Evolutionary conservation across 331 rosid genomes (phyloP).

Genomic region (Prunus yedoensis): DNA sequence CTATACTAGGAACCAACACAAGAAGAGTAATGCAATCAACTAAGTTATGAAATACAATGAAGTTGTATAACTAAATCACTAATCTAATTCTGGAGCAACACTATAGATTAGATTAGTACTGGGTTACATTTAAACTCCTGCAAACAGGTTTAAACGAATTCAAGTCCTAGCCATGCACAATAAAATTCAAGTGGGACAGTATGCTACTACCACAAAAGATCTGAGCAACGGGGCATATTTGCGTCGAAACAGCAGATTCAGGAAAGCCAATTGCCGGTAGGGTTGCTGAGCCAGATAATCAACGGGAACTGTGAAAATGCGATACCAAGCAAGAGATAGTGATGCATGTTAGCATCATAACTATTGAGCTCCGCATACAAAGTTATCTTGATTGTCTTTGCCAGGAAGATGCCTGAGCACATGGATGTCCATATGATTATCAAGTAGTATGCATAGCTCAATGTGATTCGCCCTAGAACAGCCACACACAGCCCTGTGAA

Average conservation of each 20-base stretch:
- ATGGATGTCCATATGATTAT: constrained; percentile 19
- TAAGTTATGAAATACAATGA: background rate
- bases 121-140: background rate
- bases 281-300: constrained; percentile 25
- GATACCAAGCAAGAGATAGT: constrained; percentile 27
- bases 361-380: constrained; percentile 51
- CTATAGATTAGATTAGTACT: background rate
- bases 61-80: background rate
- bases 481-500: constrained; percentile 22
- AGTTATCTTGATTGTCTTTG: constrained; percentile 24
- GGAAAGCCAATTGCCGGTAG: constrained; percentile 6
- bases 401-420: constrained; percentile 31
- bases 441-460: constrained; percentile 18
- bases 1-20: background rate
- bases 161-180: background rate
- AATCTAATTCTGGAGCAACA: background rate
- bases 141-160: background rate
- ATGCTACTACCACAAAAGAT: background rate
- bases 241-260: background rate
- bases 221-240: background rate
- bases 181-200: background rate
- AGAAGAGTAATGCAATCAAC: background rate
- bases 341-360: constrained; percentile 19
- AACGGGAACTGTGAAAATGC: constrained; percentile 29
- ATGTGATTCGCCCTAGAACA: constrained; percentile 21